Evolutionary conservation across 208 protist species (phyloP).

Genomic region (Willaertia magna): DNA sequence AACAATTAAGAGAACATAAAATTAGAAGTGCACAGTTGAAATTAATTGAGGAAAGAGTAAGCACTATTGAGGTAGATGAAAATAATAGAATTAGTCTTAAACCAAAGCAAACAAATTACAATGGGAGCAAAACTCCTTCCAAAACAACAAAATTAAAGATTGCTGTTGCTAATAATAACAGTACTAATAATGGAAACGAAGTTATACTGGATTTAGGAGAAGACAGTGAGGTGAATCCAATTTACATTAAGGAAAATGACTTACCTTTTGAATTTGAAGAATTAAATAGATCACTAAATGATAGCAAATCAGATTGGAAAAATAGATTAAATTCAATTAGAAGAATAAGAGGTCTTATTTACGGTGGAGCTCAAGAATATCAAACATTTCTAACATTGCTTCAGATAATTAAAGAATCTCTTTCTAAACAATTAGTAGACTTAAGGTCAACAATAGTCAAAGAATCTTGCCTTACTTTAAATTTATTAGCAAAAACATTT

Average conservation of each 20-base stretch:
- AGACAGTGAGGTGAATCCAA: neutral
- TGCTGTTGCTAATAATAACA: neutral
- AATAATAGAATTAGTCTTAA: neutral
- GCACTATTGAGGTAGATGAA: neutral
- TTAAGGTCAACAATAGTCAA: neutral
- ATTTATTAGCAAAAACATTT: neutral
- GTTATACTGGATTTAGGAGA: neutral
- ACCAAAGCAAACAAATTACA: neutral
- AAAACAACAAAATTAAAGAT: neutral
- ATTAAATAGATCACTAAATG: neutral
- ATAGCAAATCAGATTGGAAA: neutral
- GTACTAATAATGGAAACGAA: neutral
- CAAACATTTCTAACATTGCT: neutral
- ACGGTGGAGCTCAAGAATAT: neutral
- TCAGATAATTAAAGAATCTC: neutral
- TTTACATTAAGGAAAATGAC: neutral
- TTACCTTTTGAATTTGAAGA: neutral
- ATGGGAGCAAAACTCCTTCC: neutral
- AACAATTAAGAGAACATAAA: neutral
- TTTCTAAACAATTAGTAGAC: neutral
- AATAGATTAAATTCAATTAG: neutral
- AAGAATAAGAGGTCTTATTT: neutral
- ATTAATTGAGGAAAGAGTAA: neutral
- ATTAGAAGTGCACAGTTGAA: neutral
- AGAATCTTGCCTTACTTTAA: neutral